Conservation (phyloP, 2,329 filamentous ascomycete species). For the Neonectria neomacrospora region DNA sequence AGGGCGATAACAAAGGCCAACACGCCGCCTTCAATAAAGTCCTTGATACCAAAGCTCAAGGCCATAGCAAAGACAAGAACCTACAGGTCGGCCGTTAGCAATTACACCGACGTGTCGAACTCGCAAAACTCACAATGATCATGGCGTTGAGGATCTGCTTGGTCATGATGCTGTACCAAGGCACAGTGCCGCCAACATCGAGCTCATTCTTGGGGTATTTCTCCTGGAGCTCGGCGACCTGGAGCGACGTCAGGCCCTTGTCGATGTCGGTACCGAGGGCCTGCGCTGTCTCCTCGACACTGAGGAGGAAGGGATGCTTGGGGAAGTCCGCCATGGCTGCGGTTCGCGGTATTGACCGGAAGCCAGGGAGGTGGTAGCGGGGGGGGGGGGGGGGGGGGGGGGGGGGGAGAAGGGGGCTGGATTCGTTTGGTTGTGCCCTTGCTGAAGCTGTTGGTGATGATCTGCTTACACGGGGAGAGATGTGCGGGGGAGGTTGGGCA, state of each 20-base stretch:
- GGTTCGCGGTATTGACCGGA: slow-evolving; percentile 20
- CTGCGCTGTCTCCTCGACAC: slow-evolving; percentile 69
- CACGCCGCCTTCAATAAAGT: slow-evolving; percentile 75
- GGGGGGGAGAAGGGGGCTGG: background rate
- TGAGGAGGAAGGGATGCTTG: slow-evolving; percentile 70
- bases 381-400: background rate
- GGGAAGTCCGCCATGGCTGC: slow-evolving; percentile 59
- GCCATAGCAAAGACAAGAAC: slow-evolving; percentile 83
- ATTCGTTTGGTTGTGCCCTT: slow-evolving; percentile 23
- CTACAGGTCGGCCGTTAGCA: slow-evolving; percentile 52
- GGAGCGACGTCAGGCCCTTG: slow-evolving; percentile 70
- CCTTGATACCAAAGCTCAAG: slow-evolving; percentile 72
- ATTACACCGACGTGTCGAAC: slow-evolving; percentile 5
- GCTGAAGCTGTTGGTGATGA: slow-evolving; percentile 5
- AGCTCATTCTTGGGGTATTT: slow-evolving; percentile 76
- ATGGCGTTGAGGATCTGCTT: slow-evolving; percentile 82
- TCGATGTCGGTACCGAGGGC: slow-evolving; percentile 73
- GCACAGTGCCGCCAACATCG: slow-evolving; percentile 73
- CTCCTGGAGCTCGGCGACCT: slow-evolving; percentile 68
- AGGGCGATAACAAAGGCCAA: slow-evolving; percentile 74
- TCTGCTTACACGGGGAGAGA: slow-evolving; percentile 1
- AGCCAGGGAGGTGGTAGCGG: slow-evolving; percentile 9
- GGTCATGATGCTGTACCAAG: slow-evolving; percentile 76
- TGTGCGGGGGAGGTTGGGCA: background rate
- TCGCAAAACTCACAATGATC: slow-evolving; percentile 67